Base-by-base conservation (phyloP, 2,329 filamentous ascomycete species). In the Ceratocystis colombiana region DNA sequence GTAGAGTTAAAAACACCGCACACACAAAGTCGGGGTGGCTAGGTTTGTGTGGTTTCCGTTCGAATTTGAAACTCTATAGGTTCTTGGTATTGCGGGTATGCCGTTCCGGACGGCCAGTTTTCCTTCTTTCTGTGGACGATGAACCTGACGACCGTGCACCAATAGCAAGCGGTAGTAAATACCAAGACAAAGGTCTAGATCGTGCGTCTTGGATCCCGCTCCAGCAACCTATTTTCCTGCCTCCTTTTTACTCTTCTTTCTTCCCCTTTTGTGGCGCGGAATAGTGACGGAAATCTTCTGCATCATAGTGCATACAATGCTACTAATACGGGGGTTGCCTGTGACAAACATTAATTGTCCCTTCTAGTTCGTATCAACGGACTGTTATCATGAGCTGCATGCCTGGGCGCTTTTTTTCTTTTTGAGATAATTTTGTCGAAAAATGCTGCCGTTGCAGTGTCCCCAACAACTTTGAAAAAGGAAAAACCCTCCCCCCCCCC, bases 391-490 rank as follows among this genome's bases (percentile, higher is more conserved):
- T 28, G 50, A 22, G 50, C 6, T 22, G 25, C 17, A 57, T 30
- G 8, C 20, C 17, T 57, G 25, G 33, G 33, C 30, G 50, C n/a
- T 55, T n/a, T 57, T 28, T 15, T 10, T 28, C 2, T 10, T 33
- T 57, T 57, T 57, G 50, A 28, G 50, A 33, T 22, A 30, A 57
- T 57, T 57, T 57, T 57, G 50, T 28, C 50, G 50, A 57, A 28
- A 37, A 57, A 57, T 57, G 25, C 50, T 57, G 50, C 25, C 17
- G 50, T 57, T 57, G 50, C 15, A 57, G 22, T 17, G 50, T 57
- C 22, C 22, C 33, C 33, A 37, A 37, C 33, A 37, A 3, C 33
- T 37, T 37, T 37, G 33, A 10, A 37, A 37, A 12, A 10, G 3
- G 1, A 3, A 3, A 37, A 37, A 30, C 30, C 30, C 30, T 30